Evolutionary conservation across 805 yeast species (phyloP).

Genomic region (Candida manassasensis): DNA sequence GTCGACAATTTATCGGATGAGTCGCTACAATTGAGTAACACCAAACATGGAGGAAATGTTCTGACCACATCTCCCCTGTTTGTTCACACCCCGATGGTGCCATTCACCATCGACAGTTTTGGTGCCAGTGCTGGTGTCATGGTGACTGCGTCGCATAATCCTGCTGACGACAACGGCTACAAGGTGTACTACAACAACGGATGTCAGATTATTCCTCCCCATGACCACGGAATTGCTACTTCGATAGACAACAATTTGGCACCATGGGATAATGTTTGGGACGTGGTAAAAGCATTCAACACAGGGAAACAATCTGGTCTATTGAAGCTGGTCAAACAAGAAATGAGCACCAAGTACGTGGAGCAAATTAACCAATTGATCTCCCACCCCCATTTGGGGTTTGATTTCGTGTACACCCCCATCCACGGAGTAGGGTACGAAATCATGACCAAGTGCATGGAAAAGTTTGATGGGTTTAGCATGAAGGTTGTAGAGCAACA

Average conservation of each 20-base stretch:
- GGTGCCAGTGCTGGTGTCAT: conserved; percentile 78
- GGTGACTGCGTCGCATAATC: conserved; percentile 90
- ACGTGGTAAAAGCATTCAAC: conserved; percentile 34
- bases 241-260: conserved; percentile 54
- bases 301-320: conserved; percentile 17
- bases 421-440: conserved; percentile 92
- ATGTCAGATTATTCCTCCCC: conserved; percentile 94
- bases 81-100: conserved; percentile 89
- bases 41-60: conserved; percentile 5
- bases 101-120: conserved; percentile 67
- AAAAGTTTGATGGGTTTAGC: conserved; percentile 27
- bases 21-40: conserved; percentile 11
- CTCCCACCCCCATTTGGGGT: conserved; percentile 17
- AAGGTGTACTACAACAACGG: conserved; percentile 93
- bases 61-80: conserved; percentile 10
- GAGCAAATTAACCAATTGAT: conserved; percentile 25
- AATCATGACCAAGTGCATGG: conserved; percentile 43
- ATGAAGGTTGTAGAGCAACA: conserved; percentile 52
- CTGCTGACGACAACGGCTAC: conserved; percentile 85
- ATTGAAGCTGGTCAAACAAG: conserved; percentile 39
- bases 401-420: conserved; percentile 78
- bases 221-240: conserved; percentile 67
- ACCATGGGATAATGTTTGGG: conserved; percentile 57
- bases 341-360: conserved; percentile 41
- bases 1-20: conserved; percentile 30